Base-by-base conservation (phyloP, 495 filamentous ascomycete species). In the Platismatia glauca region DNA sequence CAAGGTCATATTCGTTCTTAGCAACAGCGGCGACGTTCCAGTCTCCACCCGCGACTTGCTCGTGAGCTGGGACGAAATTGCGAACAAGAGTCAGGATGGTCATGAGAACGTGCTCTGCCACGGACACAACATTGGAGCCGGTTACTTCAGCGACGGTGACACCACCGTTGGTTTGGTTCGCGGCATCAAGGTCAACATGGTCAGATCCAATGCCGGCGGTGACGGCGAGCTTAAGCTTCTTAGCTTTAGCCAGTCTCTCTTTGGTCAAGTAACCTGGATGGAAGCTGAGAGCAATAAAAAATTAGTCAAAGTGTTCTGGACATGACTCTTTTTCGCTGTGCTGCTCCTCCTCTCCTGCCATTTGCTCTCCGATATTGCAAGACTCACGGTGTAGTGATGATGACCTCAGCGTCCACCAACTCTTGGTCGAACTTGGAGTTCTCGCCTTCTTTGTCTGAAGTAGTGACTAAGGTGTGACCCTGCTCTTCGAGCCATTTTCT, bases 141-240 rank as follows among this genome's bases (percentile, higher is more conserved):
- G 94, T 98, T 67, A 97, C 94, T 72, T 98, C 94, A 61, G 91
- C 91, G 56, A 98, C 94, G 64, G 91, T 98, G 77, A 98, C 79
- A 74, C 94, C 94, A 70, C 94, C 94, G 75, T 98, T 98, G 76
- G 92, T 97, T 79, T 86, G 89, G 87, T 98, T 98, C 71, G 94
- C 94, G 56, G 89, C 93, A 73, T 97, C 85, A 46, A 98, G 85
- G 79, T 98, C 94, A 71, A 98, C 88, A 76, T 98, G 94, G 78
- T 98, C 94, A 48, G 93, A 97, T 61, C 94, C 94, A 73, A 98
- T 95, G 80, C 94, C 94, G 66, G 94, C 94, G 48, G 94, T 98
- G 76, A 98, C 76, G 69, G 93, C 93, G 61, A 95, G 80, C 84
- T 97, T 98, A 70, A 98, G 88, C 43, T 98, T 97, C 88, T 97